Evolutionary conservation across 2,329 filamentous ascomycete genomes (phyloP), one percentile per base, ranked within the genome.

Genomic region (Apiospora phragmitis): DNA sequence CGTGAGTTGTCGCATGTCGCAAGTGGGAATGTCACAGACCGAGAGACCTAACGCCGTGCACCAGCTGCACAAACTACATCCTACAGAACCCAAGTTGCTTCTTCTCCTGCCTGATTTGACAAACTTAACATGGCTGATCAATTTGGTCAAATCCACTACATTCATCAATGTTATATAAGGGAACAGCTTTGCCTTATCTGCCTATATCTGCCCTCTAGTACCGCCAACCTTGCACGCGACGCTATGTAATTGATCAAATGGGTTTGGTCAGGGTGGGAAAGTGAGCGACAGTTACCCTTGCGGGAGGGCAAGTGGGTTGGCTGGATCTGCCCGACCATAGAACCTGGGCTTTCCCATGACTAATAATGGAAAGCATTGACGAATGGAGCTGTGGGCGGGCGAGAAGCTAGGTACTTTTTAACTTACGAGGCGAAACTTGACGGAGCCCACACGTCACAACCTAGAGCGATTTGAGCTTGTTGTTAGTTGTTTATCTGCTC

Each of bases 311-410:
- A 62, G 55, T 62, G 55, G 55, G 55, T 62, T 62, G 55, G 55
- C 38, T 62, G 32, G 55, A 62, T 62, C 55, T 62, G 55, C 32
- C 55, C 16, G 29, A 59, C 51, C 51, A 32, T 4, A 35, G 6
- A 9, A 35, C 51, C 51, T 18, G 32, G 32, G 32, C 21, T 62
- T 38, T 38, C 18, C 55, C 55, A 62, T 62, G 55, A 62, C 55
- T 62, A 62, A 62, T 62, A 62, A 62, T 62, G 55, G 55, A 62
- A 62, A 62, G 55, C 32, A 62, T n/a, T n/a, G n/a, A n/a, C 55
- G 55, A 62, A 62, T 62, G 32, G 55, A 62, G 51, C 51, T 59
- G 51, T 59, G 51, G 51, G 51, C 51, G 51, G 35, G 18, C 29
- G 29, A 59, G 51, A 59, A 35, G 51, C 51, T 59, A 35, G 51